Evolutionary conservation across 2,329 filamentous ascomycete genomes (phyloP), one percentile per base, ranked within the genome.

Genomic region (Paecilomyces formosus): DNA sequence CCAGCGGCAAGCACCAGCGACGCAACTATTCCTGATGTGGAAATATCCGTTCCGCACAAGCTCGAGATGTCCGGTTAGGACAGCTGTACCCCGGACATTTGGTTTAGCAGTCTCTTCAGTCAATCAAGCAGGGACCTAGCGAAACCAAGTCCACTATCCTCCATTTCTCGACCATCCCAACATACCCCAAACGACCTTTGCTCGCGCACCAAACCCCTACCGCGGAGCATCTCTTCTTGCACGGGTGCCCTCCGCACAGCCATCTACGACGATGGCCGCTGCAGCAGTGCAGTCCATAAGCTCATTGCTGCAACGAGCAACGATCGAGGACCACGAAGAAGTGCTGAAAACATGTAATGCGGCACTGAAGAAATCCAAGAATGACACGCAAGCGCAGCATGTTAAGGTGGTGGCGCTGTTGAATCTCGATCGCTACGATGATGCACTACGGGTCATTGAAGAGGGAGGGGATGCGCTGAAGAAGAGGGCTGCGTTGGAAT

Each of bases 401-500:
- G 79, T 81, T 57, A 85, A 84, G 67, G 76, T 79, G 1, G 79
- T 87, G 49, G 85, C 85, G 6, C 70, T 88, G 51, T 68, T 87
- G 55, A 85, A 87, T 65, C 76, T 87, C 45, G 85, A 88, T 64
- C 82, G 85, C 53, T 87, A 82, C 64, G 81, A 85, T 8, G 85
- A 87, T 68, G 82, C 83, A 15, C 68, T 86, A 53, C 77, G 79
- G 28, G 77, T 80, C 5, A 78, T 87, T 54, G 81, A 85, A 63
- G 75, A 80, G 24, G 77, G 74, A 54, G 81, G 81, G 22, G 78
- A 82, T 62, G 70, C 69, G 54, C 67, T 87, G 65, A 83, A 85
- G 71, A 74, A 81, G 62, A 74, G 70, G 63, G 82, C 81, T 3
- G 70, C 74, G n/a, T 71, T 87, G 62, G 85, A 86, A 67, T 83